A percentile compares a stretch with the other conserved stretches of the same genome.
Evolutionary conservation across 148 eudicot genomes (phyloP).

Genomic region (Fagopyrum esculentum): DNA sequence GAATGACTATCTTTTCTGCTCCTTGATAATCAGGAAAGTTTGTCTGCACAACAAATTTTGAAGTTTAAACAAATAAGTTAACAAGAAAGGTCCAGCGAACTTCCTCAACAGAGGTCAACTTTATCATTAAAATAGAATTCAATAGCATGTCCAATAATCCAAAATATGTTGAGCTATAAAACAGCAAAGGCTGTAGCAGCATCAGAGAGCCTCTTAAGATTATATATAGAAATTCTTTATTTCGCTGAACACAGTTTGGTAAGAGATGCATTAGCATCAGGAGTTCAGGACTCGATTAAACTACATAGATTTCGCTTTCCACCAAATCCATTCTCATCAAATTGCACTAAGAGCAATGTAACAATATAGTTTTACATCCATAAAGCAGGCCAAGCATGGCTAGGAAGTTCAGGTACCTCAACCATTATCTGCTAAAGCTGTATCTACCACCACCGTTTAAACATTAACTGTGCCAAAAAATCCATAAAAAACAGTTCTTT

Average conservation of each 20-base stretch:
- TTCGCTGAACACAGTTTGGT: background rate
- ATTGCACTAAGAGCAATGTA: background rate
- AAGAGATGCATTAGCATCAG: background rate
- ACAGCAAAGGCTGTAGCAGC: background rate
- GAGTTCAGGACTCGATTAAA: background rate
- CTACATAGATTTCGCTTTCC: background rate
- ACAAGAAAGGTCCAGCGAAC: background rate
- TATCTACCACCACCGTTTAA: background rate
- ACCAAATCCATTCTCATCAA: background rate
- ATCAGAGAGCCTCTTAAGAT: background rate
- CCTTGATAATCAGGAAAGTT: conserved; percentile 91
- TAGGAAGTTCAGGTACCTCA: background rate
- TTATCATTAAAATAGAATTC: background rate
- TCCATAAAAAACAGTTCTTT: background rate
- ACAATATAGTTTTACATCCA: background rate
- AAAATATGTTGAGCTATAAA: background rate
- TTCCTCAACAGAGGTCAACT: background rate
- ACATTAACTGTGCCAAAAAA: background rate
- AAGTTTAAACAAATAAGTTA: conserved; percentile 6
- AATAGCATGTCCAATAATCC: background rate
- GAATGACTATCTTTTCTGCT: conserved; percentile 88
- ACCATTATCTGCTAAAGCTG: background rate
- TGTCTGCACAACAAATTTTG: conserved; percentile 48
- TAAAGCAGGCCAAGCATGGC: background rate
- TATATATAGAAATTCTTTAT: background rate